Conservation (phyloP, 306 rosid species). For the Trichosanthes cucumerina region DNA sequence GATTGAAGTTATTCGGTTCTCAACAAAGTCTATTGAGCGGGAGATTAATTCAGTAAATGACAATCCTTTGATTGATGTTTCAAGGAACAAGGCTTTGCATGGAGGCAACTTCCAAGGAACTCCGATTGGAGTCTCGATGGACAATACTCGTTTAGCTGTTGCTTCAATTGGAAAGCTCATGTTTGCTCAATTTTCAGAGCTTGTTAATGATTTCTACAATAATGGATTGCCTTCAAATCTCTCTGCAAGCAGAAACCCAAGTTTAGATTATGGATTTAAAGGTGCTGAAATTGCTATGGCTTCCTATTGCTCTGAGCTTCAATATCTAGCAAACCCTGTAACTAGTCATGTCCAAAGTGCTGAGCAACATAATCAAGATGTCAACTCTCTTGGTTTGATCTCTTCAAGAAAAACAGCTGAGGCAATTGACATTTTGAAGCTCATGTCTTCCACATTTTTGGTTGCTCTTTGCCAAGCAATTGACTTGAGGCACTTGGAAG, state of each 20-base stretch:
- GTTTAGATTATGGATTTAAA: slow-evolving; percentile 87
- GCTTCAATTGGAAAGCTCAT: slow-evolving; percentile 84
- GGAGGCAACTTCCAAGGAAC: slow-evolving; percentile 96
- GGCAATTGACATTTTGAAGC: slow-evolving; percentile 61
- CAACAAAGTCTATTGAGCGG: slow-evolving; percentile 77
- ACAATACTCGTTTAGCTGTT: slow-evolving; percentile 73
- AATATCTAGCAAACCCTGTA: slow-evolving; percentile 73
- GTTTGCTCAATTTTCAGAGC: slow-evolving; percentile 90
- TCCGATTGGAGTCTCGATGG: slow-evolving; percentile 94
- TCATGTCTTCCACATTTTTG: slow-evolving; percentile 69
- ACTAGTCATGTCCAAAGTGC: slow-evolving; percentile 90
- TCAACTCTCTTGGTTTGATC: slow-evolving; percentile 75
- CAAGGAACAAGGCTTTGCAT: slow-evolving; percentile 83
- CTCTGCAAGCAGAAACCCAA: slow-evolving; percentile 60
- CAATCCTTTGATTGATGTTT: slow-evolving; percentile 84
- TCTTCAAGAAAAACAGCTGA: slow-evolving; percentile 75
- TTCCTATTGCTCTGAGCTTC: slow-evolving; percentile 76
- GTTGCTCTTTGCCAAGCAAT: slow-evolving; percentile 79
- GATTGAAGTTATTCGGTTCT: slow-evolving; percentile 65
- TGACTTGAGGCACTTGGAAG: slow-evolving; percentile 86
- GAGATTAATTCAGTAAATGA: slow-evolving; percentile 86
- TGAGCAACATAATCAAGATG: slow-evolving; percentile 89
- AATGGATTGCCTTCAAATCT: slow-evolving; percentile 84
- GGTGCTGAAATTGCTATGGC: slow-evolving; percentile 96
- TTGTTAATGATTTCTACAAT: slow-evolving; percentile 76